These are phyloP conservation scores for Ophiostoma sp. DNA, from an alignment of 2,329 filamentous ascomycete species.

Conservation along the genomic window DNA sequence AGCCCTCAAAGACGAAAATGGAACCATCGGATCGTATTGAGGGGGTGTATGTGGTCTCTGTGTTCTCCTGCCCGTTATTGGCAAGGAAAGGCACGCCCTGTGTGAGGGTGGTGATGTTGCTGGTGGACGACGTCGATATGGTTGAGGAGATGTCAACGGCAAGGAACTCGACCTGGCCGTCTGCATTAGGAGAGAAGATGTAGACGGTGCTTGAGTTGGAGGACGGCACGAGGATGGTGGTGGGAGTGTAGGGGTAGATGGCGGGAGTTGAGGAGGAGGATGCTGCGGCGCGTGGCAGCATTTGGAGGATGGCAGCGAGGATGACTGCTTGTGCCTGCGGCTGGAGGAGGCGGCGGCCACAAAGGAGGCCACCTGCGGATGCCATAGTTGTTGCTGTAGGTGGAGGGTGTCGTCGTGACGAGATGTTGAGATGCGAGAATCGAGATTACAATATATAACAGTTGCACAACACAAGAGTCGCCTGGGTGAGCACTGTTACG, in stretches of 20 bases:
- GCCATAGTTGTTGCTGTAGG: constrained; percentile 16
- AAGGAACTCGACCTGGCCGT: constrained; percentile 47
- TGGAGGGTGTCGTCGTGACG: background rate
- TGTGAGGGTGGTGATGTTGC: constrained; percentile 46
- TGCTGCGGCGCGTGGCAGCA: constrained; percentile 20
- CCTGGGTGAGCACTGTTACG: background rate
- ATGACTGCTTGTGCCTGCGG: constrained; percentile 7
- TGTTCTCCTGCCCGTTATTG: constrained; percentile 34
- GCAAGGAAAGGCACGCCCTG: constrained; percentile 58
- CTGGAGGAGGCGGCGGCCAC: background rate
- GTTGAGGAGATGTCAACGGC: constrained; percentile 60
- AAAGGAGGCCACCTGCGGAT: constrained; percentile 15
- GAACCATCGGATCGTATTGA: constrained; percentile 62
- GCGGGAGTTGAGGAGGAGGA: constrained; percentile 36
- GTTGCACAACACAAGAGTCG: background rate
- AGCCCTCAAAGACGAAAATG: constrained; percentile 68
- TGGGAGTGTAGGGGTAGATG: constrained; percentile 69
- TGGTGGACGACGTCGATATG: constrained; percentile 43
- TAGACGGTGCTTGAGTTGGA: constrained; percentile 53
- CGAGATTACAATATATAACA: background rate
- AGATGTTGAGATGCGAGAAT: background rate
- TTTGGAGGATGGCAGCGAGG: constrained; percentile 16
- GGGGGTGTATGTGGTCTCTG: constrained; percentile 59
- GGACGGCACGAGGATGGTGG: constrained; percentile 59
- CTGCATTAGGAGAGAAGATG: constrained; percentile 57